These are phyloP conservation scores for Pseudopyricularia javanii DNA, from an alignment of 2,329 filamentous ascomycete genomes.

Conservation along the genomic window DNA sequence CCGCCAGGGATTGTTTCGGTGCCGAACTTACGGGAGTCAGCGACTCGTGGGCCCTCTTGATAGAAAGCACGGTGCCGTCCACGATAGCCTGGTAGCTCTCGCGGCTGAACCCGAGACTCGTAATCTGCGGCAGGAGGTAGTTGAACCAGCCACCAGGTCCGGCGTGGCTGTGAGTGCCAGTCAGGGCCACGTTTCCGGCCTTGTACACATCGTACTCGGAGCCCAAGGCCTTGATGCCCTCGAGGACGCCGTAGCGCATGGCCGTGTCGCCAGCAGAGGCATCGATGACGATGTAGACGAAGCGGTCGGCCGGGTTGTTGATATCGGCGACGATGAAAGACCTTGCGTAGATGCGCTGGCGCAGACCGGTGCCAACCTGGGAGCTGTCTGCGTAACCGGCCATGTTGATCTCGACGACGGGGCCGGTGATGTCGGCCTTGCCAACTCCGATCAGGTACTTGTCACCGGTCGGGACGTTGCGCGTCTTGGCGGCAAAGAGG, in stretches of 20 bases:
- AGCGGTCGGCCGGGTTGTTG: constrained; percentile 53
- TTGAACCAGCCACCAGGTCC: constrained; percentile 91
- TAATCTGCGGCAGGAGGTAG: constrained; percentile 85
- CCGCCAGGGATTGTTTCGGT: background rate
- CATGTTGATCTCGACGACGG: constrained; percentile 80
- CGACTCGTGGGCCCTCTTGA: constrained; percentile 66
- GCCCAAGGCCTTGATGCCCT: constrained; percentile 59
- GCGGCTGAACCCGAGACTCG: constrained; percentile 71
- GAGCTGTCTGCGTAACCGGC: constrained; percentile 84
- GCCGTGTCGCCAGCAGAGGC: constrained; percentile 82
- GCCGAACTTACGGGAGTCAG: constrained; percentile 34
- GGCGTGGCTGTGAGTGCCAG: constrained; percentile 85
- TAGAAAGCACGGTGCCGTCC: constrained; percentile 70
- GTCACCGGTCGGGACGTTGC: constrained; percentile 17
- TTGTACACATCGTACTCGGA: constrained; percentile 62
- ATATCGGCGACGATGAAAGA: constrained; percentile 76
- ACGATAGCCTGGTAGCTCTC: constrained; percentile 87
- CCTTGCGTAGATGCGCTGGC: constrained; percentile 78
- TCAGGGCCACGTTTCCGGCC: constrained; percentile 74
- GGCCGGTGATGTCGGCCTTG: constrained; percentile 51
- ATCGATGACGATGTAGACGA: constrained; percentile 82
- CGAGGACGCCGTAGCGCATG: constrained; percentile 72
- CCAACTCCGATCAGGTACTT: constrained; percentile 42
- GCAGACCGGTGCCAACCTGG: constrained; percentile 71
- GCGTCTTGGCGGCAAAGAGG: constrained; percentile 3